Percentiles rank a stretch among this genome's conserved stretches.
These are phyloP conservation scores for Vanrija humicola DNA, from an alignment of 1,284 basidiomycete species.

Conservation along the genomic window DNA sequence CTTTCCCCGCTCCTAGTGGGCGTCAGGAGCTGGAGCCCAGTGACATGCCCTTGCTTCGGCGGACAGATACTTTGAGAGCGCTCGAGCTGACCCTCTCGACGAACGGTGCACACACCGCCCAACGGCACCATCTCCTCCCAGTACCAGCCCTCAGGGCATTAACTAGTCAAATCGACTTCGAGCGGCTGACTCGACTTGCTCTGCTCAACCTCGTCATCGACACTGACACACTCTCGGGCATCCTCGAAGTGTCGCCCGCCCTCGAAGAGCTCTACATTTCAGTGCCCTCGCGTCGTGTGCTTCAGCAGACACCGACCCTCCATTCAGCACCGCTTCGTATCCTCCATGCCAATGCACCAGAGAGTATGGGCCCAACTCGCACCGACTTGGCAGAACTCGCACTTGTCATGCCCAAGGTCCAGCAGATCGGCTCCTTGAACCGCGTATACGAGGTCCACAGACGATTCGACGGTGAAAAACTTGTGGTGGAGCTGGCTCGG, in stretches of 20 bases:
- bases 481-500: conserved; percentile 30
- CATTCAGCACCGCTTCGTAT: conserved; percentile 14
- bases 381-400: conserved; percentile 30
- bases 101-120: neutral
- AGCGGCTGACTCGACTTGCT: conserved; percentile 23
- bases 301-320: neutral
- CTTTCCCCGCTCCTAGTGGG: conserved; percentile 25
- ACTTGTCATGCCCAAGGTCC: conserved; percentile 18
- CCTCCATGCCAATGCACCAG: conserved; percentile 38
- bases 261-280: conserved; percentile 39
- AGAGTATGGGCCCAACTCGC: conserved; percentile 23
- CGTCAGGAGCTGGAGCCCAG: conserved; percentile 6
- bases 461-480: conserved; percentile 22
- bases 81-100: conserved; percentile 34
- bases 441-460: conserved; percentile 43
- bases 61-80: conserved; percentile 18
- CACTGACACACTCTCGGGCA: conserved; percentile 7
- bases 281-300: neutral
- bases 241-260: conserved; percentile 13
- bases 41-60: conserved; percentile 32
- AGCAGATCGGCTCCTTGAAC: conserved; percentile 42
- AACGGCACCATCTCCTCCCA: conserved; percentile 17
- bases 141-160: conserved; percentile 12
- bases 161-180: conserved; percentile 17
- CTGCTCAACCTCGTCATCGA: conserved; percentile 34